phyloP scores from a whole-genome alignment of 371 early-diverging fungal genomes.

The Actinomortierella ambigua region DNA sequence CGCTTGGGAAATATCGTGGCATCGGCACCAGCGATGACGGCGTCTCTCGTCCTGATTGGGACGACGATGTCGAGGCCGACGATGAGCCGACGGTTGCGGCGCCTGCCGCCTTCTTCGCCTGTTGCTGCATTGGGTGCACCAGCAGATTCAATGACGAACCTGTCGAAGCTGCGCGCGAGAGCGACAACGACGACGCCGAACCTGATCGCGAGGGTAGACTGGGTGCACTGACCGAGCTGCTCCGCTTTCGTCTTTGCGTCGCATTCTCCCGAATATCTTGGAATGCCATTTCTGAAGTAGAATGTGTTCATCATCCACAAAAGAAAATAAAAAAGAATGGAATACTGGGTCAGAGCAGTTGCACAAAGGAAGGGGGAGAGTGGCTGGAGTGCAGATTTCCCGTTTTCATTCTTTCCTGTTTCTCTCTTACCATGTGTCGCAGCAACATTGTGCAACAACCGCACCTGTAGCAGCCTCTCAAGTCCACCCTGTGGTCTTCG shows the following conservation, averaged over 20 bases:
- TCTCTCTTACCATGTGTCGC: slow-evolving; percentile 21
- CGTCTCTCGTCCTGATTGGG: neutral
- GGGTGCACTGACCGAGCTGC: neutral
- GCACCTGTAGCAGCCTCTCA: slow-evolving; percentile 17
- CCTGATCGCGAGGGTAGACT: slow-evolving; percentile 15
- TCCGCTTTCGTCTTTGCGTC: slow-evolving; percentile 11
- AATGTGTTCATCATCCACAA: too few relatives aligned
- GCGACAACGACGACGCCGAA: slow-evolving; percentile 1
- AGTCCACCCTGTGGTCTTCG: slow-evolving; percentile 22
- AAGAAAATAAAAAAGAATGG: too few relatives aligned
- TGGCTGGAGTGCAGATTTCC: too few relatives aligned
- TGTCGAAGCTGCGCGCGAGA: slow-evolving; percentile 1
- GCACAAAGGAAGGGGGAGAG: too few relatives aligned
- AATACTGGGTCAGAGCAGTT: too few relatives aligned
- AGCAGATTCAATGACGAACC: too few relatives aligned
- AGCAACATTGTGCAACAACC: slow-evolving; percentile 16
- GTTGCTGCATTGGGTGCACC: too few relatives aligned
- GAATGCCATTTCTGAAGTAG: slow-evolving; percentile 32
- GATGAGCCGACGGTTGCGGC: slow-evolving; percentile 4
- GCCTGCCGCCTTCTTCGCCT: slow-evolving; percentile 3
- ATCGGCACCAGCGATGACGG: slow-evolving; percentile 7
- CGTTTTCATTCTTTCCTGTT: too few relatives aligned
- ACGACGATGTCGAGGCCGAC: too few relatives aligned
- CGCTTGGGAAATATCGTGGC: slow-evolving; percentile 32
- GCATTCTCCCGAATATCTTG: slow-evolving; percentile 14